Percentiles rank a stretch among this genome's conserved stretches.
Evolutionary conservation across 192 early-diverging fungal genomes (phyloP).

Genomic region (Rhizoclosmatium globosum): DNA sequence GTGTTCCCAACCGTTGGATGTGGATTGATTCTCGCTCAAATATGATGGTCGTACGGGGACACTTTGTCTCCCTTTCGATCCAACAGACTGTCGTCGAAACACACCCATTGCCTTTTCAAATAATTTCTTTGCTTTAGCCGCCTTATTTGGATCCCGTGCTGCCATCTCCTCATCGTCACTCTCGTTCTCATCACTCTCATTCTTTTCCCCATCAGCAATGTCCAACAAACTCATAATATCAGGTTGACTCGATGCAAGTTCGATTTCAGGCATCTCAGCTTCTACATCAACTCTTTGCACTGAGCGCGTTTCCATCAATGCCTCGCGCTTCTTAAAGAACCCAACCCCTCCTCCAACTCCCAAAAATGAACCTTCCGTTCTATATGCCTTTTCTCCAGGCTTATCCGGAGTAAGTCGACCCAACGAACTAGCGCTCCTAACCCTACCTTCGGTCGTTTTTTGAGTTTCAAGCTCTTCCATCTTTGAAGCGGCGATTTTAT

Average conservation of each 20-base stretch:
- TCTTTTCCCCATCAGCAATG: not conserved
- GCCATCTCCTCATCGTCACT: not conserved
- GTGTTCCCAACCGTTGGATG: not conserved
- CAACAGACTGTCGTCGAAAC: not conserved
- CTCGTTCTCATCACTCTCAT: not conserved
- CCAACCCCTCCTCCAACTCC: not conserved
- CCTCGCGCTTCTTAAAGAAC: not conserved
- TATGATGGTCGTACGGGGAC: not conserved
- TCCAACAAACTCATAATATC: not conserved
- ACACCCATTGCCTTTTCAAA: constrained; percentile 1
- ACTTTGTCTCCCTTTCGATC: not conserved
- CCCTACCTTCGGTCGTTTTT: not conserved
- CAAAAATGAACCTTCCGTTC: not conserved
- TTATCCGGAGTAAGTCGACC: not conserved
- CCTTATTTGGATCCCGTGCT: not conserved
- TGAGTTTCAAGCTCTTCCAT: not conserved
- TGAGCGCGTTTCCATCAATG: not conserved
- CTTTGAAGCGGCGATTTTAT: not conserved
- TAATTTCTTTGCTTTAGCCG: not conserved
- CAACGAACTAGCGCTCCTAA: too few species aligned
- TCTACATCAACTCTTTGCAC: not conserved
- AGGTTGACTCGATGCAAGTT: not conserved
- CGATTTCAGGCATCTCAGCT: not conserved
- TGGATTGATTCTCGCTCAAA: not conserved
- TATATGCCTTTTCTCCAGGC: not conserved